Evolutionary conservation across 1,284 basidiomycete species (phyloP), one percentile per base, ranked within the genome.

Genomic region (Ceratobasidium sp.): DNA sequence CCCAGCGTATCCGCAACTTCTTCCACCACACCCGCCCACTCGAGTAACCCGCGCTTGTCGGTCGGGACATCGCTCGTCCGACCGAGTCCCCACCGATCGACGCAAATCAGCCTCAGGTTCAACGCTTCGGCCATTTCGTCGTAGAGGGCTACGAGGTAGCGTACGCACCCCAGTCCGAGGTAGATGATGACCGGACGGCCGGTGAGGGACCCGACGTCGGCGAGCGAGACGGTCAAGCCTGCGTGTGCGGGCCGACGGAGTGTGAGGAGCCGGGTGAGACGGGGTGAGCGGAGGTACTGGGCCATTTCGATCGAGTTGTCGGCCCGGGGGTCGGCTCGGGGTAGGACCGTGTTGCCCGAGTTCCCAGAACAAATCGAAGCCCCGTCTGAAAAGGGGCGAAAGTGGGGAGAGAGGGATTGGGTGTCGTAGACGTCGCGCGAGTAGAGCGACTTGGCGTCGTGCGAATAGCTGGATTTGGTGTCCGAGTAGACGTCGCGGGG

Each of bases 81-180:
- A 55, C 96, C 96, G 6, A 98, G 82, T 7, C 96, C 96, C 96
- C 96, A 91, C 89, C 96, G 86, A 78, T 99, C 96, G 74, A 99
- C 90, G 58, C 96, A 96, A 75, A 99, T 94, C 56, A 99, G 82
- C 54, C 96, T 83, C 31, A 99, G 83, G 0, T 89, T 90, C 69
- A 97, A 80, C 58, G 90, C 91, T 70, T 90, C 86, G 13, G 96
- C 96, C 85, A 98, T 91, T 77, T 98, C 96, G 77, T 98, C 96
- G 77, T 96, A 98, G 43, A 98, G 79, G 4, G 93, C 95, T 81
- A 97, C 90, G 68, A 98, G 85, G 78, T 98, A 95, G 34, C 96
- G 85, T 4, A 98, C 96, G 75, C 93, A 94, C 3, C 96, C 96
- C 32, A 98, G 78, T 0, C 96, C 96, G 65, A 99, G 85, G 77